Conservation (phyloP, 192 early-diverging fungal genomes). For the Bifiguratus adelaidae region DNA sequence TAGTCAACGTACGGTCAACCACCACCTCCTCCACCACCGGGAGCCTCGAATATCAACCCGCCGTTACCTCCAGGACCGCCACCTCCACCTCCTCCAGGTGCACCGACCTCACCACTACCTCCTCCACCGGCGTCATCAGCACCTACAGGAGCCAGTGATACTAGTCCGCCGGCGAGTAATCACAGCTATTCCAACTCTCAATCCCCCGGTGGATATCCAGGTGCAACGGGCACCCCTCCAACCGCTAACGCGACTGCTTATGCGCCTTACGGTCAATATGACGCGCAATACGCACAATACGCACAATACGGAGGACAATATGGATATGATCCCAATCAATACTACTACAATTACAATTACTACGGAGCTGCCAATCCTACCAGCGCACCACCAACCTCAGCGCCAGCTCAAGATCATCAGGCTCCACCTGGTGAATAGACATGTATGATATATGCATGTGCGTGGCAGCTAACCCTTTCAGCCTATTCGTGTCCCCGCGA, state of each 20-base stretch:
- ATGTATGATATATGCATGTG: no score
- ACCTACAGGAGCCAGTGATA: not conserved
- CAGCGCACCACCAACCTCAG: no score
- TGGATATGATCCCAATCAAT: not conserved
- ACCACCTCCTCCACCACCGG: conserved; percentile 8
- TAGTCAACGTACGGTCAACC: conserved; percentile 16
- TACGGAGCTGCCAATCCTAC: no score
- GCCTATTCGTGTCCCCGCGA: no score
- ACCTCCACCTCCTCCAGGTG: conserved; percentile 7
- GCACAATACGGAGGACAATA: not conserved
- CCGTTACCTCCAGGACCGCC: conserved; percentile 8
- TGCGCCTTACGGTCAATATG: conserved; percentile 2
- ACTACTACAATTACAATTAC: conserved; percentile 2
- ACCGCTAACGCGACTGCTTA: not conserved
- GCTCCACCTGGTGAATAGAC: no score
- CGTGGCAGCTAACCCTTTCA: no score
- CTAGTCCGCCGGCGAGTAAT: not conserved
- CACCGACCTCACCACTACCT: no score
- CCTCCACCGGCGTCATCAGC: no score
- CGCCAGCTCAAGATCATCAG: no score
- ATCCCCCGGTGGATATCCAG: not conserved
- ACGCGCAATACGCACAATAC: conserved; percentile 2
- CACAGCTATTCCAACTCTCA: conserved; percentile 3
- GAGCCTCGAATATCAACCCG: conserved; percentile 5
- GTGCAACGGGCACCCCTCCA: not conserved